Conservation (phyloP, 768 basidiomycete species). For the Termitomyces sp. region DNA sequence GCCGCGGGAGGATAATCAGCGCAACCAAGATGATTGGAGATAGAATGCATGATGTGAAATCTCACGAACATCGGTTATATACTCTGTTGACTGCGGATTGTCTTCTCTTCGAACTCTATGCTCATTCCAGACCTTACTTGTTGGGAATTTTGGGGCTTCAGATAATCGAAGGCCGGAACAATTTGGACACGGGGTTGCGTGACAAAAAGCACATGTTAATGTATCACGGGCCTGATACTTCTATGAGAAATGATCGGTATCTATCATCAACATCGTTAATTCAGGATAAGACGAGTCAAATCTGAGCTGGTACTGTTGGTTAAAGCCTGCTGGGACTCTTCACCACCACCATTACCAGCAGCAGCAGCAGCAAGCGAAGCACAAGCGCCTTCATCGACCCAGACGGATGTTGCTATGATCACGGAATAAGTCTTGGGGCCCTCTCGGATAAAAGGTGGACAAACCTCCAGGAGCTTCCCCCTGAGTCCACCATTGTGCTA, state of each 20-base stretch:
- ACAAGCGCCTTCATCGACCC: slow-evolving; percentile 56
- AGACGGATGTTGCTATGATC: slow-evolving; percentile 40
- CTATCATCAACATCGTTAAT: neutral
- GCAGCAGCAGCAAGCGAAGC: slow-evolving; percentile 9
- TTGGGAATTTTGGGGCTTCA: neutral
- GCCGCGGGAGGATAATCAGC: neutral
- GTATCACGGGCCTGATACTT: neutral
- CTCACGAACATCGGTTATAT: slow-evolving; percentile 1
- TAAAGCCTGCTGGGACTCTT: slow-evolving; percentile 6
- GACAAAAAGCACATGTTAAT: neutral
- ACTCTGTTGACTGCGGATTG: slow-evolving; percentile 5
- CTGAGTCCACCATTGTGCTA: slow-evolving; percentile 61
- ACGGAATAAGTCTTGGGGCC: neutral
- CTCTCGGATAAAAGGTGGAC: slow-evolving; percentile 11
- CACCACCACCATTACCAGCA: slow-evolving; percentile 2
- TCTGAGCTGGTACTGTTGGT: slow-evolving; percentile 3
- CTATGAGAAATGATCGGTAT: neutral
- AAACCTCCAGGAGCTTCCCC: slow-evolving; percentile 47
- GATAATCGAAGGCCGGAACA: neutral
- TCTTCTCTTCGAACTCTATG: neutral
- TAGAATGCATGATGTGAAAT: slow-evolving; percentile 1
- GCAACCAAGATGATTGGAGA: slow-evolving; percentile 4
- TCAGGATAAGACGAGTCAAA: slow-evolving; percentile 16
- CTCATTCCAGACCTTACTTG: neutral
- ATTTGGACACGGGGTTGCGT: neutral